A percentile compares a stretch with the other conserved stretches of the same genome.
Conservation (phyloP, 2,329 filamentous ascomycete genomes). For the Aplosporella prunicola region DNA sequence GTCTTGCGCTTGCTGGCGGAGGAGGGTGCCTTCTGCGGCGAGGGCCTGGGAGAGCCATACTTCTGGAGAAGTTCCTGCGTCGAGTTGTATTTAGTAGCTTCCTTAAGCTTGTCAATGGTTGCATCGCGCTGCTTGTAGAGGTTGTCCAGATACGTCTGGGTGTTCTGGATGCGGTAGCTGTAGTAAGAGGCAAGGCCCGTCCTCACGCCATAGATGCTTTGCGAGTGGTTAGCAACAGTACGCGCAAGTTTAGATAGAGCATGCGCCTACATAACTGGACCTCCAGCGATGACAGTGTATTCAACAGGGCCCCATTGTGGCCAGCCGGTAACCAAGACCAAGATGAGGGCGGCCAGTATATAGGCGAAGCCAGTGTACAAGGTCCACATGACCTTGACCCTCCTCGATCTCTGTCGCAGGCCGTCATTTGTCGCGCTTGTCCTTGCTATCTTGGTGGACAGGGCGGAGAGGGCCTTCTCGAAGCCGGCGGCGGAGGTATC, state of each 20-base stretch:
- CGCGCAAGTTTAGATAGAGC: slow-evolving; percentile 4
- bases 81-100: slow-evolving; percentile 90
- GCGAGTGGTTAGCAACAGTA: slow-evolving; percentile 15
- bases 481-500: slow-evolving; percentile 81
- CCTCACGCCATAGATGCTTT: slow-evolving; percentile 71
- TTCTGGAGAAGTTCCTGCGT: slow-evolving; percentile 90
- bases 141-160: slow-evolving; percentile 60
- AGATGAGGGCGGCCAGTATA: slow-evolving; percentile 72
- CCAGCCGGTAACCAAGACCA: slow-evolving; percentile 77
- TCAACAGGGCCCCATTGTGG: slow-evolving; percentile 66
- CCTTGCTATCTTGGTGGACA: slow-evolving; percentile 73
- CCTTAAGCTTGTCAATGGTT: slow-evolving; percentile 90
- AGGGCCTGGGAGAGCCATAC: slow-evolving; percentile 57
- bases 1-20: slow-evolving; percentile 18
- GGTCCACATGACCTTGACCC: slow-evolving; percentile 76
- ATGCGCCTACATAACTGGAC: slow-evolving; percentile 70
- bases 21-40: slow-evolving; percentile 31
- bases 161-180: slow-evolving; percentile 66
- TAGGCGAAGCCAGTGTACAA: slow-evolving; percentile 88
- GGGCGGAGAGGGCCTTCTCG: slow-evolving; percentile 76
- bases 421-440: slow-evolving; percentile 65
- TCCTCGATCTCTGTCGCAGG: slow-evolving; percentile 61
- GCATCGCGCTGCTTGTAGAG: slow-evolving; percentile 70
- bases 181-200: slow-evolving; percentile 60
- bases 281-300: slow-evolving; percentile 67